These are phyloP conservation scores for Sporothrix variecibatus DNA, from an alignment of 2,329 filamentous ascomycete genomes.

Conservation along the genomic window DNA sequence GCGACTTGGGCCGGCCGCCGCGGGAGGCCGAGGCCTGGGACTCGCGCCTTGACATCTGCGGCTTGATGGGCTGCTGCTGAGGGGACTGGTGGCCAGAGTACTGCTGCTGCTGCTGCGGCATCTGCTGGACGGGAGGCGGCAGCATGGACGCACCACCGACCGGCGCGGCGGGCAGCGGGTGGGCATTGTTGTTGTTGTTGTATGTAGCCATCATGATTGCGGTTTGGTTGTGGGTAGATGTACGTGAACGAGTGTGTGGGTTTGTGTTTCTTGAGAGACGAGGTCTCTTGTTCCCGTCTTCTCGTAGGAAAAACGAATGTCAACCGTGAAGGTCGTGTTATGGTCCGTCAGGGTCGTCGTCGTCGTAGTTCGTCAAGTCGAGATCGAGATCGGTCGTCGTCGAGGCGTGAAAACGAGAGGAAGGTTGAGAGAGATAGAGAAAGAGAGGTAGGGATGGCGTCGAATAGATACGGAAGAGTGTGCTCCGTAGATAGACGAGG, in stretches of 20 bases:
- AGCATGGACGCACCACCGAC: constrained; percentile 30
- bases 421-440: neutral
- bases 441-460: neutral
- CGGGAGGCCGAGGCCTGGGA: constrained; percentile 32
- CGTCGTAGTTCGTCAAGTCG: neutral
- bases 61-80: constrained; percentile 32
- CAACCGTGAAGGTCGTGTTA: neutral
- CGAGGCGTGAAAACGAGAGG: neutral
- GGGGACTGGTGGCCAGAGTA: constrained; percentile 14
- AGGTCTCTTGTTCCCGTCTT: neutral
- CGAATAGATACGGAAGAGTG: neutral
- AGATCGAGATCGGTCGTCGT: neutral
- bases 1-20: constrained; percentile 44
- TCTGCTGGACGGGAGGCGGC: constrained; percentile 33
- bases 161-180: constrained; percentile 26
- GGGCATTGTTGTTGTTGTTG: constrained; percentile 25
- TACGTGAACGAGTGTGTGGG: neutral
- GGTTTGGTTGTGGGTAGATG: neutral
- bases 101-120: constrained; percentile 28
- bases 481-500: constrained; percentile 2
- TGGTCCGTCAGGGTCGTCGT: neutral
- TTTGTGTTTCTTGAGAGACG: neutral
- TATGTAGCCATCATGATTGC: constrained; percentile 31
- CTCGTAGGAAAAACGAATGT: neutral
- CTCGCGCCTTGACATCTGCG: constrained; percentile 37